These are phyloP conservation scores for Escallonia rubra DNA, from an alignment of 129 eudicot genomes.

Conservation along the genomic window DNA sequence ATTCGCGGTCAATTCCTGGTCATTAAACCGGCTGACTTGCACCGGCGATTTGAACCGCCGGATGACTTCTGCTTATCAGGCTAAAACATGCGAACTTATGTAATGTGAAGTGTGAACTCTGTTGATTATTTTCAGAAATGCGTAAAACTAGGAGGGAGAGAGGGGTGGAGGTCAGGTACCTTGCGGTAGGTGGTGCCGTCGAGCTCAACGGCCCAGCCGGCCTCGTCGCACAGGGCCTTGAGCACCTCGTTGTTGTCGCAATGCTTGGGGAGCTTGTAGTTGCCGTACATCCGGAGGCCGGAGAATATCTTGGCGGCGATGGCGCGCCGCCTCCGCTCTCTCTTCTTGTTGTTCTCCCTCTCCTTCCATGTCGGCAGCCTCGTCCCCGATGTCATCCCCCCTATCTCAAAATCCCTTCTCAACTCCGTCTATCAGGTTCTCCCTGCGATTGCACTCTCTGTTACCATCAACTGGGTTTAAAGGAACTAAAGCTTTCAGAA, in stretches of 20 bases:
- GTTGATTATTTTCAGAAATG: too few relatives aligned
- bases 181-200: constrained; percentile 89
- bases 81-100: too few relatives aligned
- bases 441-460: too few relatives aligned
- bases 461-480: too few relatives aligned
- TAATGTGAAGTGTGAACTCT: too few relatives aligned
- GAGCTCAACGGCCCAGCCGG: constrained; percentile 82
- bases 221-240: constrained; percentile 74
- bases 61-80: too few relatives aligned
- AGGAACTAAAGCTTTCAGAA: too few relatives aligned
- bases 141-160: too few relatives aligned
- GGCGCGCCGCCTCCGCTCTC: constrained; percentile 81
- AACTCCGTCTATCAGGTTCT: background rate
- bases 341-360: constrained; percentile 77
- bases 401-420: background rate
- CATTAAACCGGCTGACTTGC: too few relatives aligned
- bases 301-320: constrained; percentile 72
- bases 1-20: too few relatives aligned
- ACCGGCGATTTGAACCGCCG: too few relatives aligned
- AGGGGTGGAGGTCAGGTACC: constrained; percentile 21
- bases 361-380: constrained; percentile 84
- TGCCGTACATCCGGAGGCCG: constrained; percentile 69
- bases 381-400: constrained; percentile 47
- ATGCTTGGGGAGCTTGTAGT: constrained; percentile 67
- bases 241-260: constrained; percentile 84